Percentiles rank a stretch among this genome's conserved stretches.
These are phyloP conservation scores for Yamadazyma tumulicola DNA, from an alignment of 805 yeast genomes.

Conservation along the genomic window DNA sequence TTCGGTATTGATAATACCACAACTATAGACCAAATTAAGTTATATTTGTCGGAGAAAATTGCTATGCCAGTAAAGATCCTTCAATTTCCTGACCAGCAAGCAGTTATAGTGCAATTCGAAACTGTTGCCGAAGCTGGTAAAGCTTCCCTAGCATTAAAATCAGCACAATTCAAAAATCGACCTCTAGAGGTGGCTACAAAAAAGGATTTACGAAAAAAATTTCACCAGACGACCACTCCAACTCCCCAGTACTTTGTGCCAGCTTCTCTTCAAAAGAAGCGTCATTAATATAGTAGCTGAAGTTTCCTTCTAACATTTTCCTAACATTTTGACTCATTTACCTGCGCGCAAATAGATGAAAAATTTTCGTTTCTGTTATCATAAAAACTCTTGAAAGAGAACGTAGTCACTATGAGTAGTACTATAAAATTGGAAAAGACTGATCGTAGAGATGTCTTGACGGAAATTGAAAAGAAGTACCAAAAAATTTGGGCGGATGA, in stretches of 20 bases:
- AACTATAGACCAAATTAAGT: slow-evolving; percentile 33
- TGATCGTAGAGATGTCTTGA: slow-evolving; percentile 89
- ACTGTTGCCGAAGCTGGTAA: slow-evolving; percentile 9
- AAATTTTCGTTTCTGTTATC: too few relatives aligned
- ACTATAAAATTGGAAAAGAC: slow-evolving; percentile 57
- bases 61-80: neutral
- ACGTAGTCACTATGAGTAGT: slow-evolving; percentile 34
- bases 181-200: slow-evolving; percentile 5
- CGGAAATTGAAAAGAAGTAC: slow-evolving; percentile 83
- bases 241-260: too few relatives aligned
- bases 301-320: too few relatives aligned
- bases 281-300: too few relatives aligned
- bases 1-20: slow-evolving; percentile 7
- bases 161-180: slow-evolving; percentile 3
- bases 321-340: too few relatives aligned
- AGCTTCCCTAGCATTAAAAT: slow-evolving; percentile 8
- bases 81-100: slow-evolving; percentile 17
- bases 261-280: too few relatives aligned
- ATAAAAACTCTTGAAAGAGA: too few relatives aligned
- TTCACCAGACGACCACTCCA: too few relatives aligned
- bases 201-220: slow-evolving; percentile 1
- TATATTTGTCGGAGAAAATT: slow-evolving; percentile 7
- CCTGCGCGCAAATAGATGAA: neutral
- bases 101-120: slow-evolving; percentile 6
- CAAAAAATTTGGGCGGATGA: slow-evolving; percentile 86